These are phyloP conservation scores for Malus hybrid DNA, from an alignment of 331 rosid species.

Conservation along the genomic window DNA sequence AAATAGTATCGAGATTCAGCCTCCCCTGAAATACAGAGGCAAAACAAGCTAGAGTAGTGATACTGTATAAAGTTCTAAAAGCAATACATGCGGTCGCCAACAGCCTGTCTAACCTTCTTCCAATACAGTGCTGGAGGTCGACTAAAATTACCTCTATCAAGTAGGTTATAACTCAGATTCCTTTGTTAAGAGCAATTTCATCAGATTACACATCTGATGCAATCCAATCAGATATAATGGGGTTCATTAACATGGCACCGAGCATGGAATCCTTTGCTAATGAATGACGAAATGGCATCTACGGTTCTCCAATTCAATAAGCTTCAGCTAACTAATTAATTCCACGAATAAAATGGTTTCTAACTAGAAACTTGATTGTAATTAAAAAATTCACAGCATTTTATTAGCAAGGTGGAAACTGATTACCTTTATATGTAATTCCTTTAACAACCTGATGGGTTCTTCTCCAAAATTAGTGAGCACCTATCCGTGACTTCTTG, in stretches of 20 bases:
- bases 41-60: neutral
- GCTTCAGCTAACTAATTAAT: neutral
- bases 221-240: neutral
- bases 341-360: neutral
- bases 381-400: neutral
- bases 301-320: neutral
- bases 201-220: neutral
- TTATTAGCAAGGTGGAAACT: neutral
- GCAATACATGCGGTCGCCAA: neutral
- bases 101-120: neutral
- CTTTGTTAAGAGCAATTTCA: neutral
- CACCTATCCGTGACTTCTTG: constrained; percentile 90
- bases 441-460: constrained; percentile 9
- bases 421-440: constrained; percentile 21
- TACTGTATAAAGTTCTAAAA: neutral
- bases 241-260: neutral
- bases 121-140: neutral
- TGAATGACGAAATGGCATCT: neutral
- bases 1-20: neutral
- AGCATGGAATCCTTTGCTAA: neutral
- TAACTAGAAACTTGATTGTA: constrained; percentile 2
- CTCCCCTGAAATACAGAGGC: neutral
- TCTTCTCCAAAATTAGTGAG: constrained; percentile 6
- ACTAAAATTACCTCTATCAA: neutral
- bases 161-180: neutral